Percentiles rank a stretch among this genome's conserved stretches.
These are phyloP conservation scores for Citrus mangshanensis DNA, from an alignment of 345 rosid species.

Conservation along the genomic window DNA sequence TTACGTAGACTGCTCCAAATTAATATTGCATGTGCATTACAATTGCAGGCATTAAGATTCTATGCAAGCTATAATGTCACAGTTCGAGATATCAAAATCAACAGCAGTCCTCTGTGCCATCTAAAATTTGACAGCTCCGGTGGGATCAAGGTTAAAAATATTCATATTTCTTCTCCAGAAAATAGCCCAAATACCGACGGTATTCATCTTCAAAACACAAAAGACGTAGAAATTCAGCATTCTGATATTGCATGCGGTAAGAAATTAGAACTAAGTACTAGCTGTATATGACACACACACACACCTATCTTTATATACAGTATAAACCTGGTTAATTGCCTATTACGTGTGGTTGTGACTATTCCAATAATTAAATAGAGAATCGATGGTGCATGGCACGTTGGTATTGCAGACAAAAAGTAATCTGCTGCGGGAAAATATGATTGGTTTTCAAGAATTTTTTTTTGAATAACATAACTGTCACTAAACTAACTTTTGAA, in stretches of 20 bases:
- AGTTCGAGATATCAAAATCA: slow-evolving; percentile 62
- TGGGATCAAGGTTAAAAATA: slow-evolving; percentile 54
- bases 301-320: too few species aligned
- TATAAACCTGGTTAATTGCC: not conserved
- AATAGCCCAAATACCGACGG: slow-evolving; percentile 87
- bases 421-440: slow-evolving; percentile 7
- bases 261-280: not conserved
- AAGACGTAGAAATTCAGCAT: slow-evolving; percentile 71
- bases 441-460: slow-evolving; percentile 17
- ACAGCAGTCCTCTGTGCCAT: slow-evolving; percentile 83
- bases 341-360: slow-evolving; percentile 6
- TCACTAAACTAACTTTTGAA: slow-evolving; percentile 44
- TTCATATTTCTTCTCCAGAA: slow-evolving; percentile 67
- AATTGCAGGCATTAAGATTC: slow-evolving; percentile 66
- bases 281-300: too few species aligned
- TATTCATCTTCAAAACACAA: slow-evolving; percentile 82
- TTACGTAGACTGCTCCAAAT: not conserved
- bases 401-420: slow-evolving; percentile 27
- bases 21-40: not conserved
- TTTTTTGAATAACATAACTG: slow-evolving; percentile 30
- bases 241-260: slow-evolving; percentile 71
- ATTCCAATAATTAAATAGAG: not conserved
- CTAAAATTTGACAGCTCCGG: slow-evolving; percentile 74
- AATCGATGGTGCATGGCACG: slow-evolving; percentile 50
- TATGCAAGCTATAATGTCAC: slow-evolving; percentile 67